Base-by-base conservation (phyloP, 306 rosid species). In the Cicer judaicum region DNA sequence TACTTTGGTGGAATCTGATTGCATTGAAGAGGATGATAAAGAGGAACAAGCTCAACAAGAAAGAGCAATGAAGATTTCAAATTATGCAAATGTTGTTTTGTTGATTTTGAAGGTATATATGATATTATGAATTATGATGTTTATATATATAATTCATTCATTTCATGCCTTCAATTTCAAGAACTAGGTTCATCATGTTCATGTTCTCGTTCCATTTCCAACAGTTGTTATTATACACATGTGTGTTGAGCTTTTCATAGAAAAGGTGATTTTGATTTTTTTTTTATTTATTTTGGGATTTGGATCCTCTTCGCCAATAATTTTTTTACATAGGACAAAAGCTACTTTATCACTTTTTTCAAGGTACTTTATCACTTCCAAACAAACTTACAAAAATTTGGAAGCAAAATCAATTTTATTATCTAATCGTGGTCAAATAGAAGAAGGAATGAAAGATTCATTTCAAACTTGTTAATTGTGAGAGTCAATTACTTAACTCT, bases 31-130 rank as follows among this genome's bases (percentile, higher is more conserved):
- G 69, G 81, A 79, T 47, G 82, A 82, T 10, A 16, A 43, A 10
- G 82, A 65, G 69, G 85, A 86, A 43, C 89, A 79, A 74, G 86
- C 75, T 53, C 86, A 76, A 43, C 95, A 89, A 67, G 92, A 90
- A 70, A 86, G 83, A 73, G 92, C 92, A 3, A 90, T 90, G 87
- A 86, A 65, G 68, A 65, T 90, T 14, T 90, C 96, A 7, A 90
- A 90, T 46, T 90, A 75, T 66, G 89, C 96, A 47, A 88, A 90
- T 56, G 0, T 88, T 44, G 70, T 60, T 50, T 65, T 88, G 18
- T 85, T 90, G 79, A 79, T 77, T 68, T 69, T 90, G 49, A 90
- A 90, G 96, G 96, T 90, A 44, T 47, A 41, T 64, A 40, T 40
- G 0, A 44, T 65, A 18, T 39, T 29, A 29, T 29, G 36, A 29